Conservation (phyloP, 1,284 basidiomycete species). For the Bothia castanella region DNA sequence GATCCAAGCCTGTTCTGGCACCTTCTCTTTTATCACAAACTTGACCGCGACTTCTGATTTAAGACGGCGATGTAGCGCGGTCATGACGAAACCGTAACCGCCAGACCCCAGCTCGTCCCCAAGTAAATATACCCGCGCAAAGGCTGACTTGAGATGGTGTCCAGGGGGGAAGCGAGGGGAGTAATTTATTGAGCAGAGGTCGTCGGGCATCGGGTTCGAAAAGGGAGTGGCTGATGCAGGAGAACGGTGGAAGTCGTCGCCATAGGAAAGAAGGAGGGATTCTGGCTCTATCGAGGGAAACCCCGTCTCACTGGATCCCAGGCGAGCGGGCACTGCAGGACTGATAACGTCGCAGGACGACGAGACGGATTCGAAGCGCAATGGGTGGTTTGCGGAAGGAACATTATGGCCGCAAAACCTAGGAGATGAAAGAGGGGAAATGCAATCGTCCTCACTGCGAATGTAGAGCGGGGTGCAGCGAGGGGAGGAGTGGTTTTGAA, state of each 20-base stretch:
- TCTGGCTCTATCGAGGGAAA: constrained; percentile 4
- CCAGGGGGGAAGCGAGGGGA: constrained; percentile 58
- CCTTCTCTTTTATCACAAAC: constrained; percentile 85
- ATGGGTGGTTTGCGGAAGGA: background rate
- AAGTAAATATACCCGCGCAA: constrained; percentile 65
- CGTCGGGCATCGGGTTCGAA: constrained; percentile 1
- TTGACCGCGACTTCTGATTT: constrained; percentile 83
- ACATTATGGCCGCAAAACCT: background rate
- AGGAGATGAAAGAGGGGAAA: background rate
- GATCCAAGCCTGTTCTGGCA: constrained; percentile 78
- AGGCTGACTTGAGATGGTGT: constrained; percentile 63
- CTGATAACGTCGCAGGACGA: background rate
- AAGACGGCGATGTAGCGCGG: constrained; percentile 55
- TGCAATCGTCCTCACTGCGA: background rate
- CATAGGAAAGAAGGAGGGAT: constrained; percentile 29
- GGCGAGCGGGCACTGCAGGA: background rate
- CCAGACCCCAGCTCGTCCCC: constrained; percentile 83
- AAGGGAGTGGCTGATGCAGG: background rate
- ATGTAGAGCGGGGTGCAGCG: background rate
- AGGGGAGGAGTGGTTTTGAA: background rate
- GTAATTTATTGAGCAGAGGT: constrained; percentile 39
- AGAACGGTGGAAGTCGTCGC: constrained; percentile 6
- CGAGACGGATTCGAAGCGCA: background rate
- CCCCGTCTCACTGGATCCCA: background rate
- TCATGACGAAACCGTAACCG: constrained; percentile 91